These are phyloP conservation scores for Vitis hybrid DNA, from an alignment of 177 flowering plant genomes.

Conservation along the genomic window DNA sequence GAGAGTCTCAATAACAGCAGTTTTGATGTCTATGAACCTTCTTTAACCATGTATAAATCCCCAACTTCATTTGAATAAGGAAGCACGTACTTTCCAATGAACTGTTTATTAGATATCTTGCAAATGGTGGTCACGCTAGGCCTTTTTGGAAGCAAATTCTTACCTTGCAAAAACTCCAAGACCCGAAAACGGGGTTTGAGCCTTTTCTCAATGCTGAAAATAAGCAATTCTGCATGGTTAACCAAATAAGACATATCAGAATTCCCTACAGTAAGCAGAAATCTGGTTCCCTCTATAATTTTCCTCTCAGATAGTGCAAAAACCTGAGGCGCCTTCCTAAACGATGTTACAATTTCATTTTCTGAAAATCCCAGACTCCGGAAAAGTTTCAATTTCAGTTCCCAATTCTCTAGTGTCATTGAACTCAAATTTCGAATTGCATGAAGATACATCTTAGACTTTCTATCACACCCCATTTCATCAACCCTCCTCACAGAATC, in stretches of 20 bases:
- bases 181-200: constrained; percentile 30
- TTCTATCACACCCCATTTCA: constrained; percentile 29
- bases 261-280: constrained; percentile 21
- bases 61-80: constrained; percentile 16
- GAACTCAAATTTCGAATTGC: constrained; percentile 25
- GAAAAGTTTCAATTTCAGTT: constrained; percentile 28
- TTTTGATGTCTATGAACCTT: not conserved
- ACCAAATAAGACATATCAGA: constrained; percentile 13
- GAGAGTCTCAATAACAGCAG: not conserved
- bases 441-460: constrained; percentile 12
- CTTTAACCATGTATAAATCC: not conserved
- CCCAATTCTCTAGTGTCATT: constrained; percentile 28
- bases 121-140: constrained; percentile 11
- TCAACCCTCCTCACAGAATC: constrained; percentile 22
- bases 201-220: constrained; percentile 27
- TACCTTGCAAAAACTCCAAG: constrained; percentile 17
- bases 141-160: constrained; percentile 18
- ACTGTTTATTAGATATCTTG: constrained; percentile 9
- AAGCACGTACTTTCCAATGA: constrained; percentile 21
- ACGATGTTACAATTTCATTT: constrained; percentile 23
- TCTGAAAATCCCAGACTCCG: constrained; percentile 36
- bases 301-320: constrained; percentile 34
- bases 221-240: constrained; percentile 17
- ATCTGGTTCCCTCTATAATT: constrained; percentile 17
- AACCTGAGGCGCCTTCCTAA: constrained; percentile 33